Percentiles rank a stretch among this genome's conserved stretches.
These are phyloP conservation scores for Suhomyces panamericanus DNA, from an alignment of 1,139 yeast genomes.

Conservation along the genomic window DNA sequence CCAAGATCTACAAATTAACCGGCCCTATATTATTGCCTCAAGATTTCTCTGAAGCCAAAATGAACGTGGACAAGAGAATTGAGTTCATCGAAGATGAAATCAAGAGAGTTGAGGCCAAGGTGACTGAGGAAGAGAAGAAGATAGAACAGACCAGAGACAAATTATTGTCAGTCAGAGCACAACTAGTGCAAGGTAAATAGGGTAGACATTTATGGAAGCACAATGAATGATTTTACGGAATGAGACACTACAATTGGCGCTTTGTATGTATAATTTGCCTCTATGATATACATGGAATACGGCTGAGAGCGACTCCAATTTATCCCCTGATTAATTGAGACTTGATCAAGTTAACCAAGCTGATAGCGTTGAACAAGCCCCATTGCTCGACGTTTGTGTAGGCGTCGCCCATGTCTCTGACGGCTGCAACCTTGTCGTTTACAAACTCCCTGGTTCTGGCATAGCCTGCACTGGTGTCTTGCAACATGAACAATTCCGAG, in stretches of 20 bases:
- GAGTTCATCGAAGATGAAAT: conserved; percentile 84
- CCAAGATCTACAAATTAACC: conserved; percentile 82
- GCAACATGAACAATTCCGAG: conserved; percentile 77
- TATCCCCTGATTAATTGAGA: conserved; percentile 70
- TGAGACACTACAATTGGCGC: neutral
- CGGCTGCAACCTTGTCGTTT: conserved; percentile 54
- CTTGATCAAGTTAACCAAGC: conserved; percentile 65
- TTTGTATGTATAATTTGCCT: neutral
- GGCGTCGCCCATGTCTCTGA: conserved; percentile 56
- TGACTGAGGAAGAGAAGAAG: conserved; percentile 50
- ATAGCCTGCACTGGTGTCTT: conserved; percentile 62
- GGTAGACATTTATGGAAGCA: neutral
- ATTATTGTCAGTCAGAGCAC: conserved; percentile 45
- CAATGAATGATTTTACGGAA: neutral
- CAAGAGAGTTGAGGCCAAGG: conserved; percentile 60
- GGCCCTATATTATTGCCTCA: conserved; percentile 94
- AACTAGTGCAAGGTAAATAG: conserved; percentile 15
- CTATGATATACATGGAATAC: no score
- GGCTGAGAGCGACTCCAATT: neutral
- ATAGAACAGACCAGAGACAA: conserved; percentile 52
- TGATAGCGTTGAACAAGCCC: conserved; percentile 67
- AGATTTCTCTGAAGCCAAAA: conserved; percentile 74
- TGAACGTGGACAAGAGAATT: conserved; percentile 82
- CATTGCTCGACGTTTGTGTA: conserved; percentile 72
- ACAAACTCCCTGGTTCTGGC: conserved; percentile 65